Conservation (phyloP, 768 basidiomycete genomes). For the Sporobolomyces roseus region DNA sequence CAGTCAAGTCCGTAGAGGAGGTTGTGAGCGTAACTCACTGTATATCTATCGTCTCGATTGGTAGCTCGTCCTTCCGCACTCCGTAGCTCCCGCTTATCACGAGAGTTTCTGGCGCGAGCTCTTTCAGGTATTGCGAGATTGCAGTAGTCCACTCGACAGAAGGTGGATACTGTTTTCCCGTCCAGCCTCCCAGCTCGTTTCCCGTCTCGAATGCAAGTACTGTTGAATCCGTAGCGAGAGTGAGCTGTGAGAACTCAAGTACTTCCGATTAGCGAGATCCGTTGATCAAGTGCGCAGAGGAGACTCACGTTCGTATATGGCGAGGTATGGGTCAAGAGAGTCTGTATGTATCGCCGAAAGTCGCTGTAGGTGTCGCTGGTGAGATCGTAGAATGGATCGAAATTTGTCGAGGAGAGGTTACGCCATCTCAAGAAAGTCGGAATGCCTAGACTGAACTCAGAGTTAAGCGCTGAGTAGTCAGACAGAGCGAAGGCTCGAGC, state of each 20-base stretch:
- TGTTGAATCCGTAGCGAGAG: constrained; percentile 40
- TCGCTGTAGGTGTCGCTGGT: constrained; percentile 22
- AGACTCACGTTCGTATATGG: constrained; percentile 38
- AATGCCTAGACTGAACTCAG: constrained; percentile 6
- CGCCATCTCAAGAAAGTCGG: constrained; percentile 43
- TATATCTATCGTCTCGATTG: constrained; percentile 33
- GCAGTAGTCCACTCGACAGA: constrained; percentile 39
- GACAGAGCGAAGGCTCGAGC: background rate
- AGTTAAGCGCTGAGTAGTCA: background rate
- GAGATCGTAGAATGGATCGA: constrained; percentile 41
- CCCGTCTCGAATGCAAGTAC: constrained; percentile 44
- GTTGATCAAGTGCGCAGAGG: background rate
- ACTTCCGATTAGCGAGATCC: no score
- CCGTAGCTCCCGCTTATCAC: constrained; percentile 44
- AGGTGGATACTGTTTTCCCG: constrained; percentile 15
- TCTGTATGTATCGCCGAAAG: constrained; percentile 37
- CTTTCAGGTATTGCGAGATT: constrained; percentile 39
- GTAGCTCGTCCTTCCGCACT: constrained; percentile 28
- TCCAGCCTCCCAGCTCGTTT: constrained; percentile 42
- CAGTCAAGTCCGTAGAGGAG: background rate
- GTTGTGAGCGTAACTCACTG: constrained; percentile 14
- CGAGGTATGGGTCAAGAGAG: constrained; percentile 36
- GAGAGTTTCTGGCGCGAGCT: constrained; percentile 43
- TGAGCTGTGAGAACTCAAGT: constrained; percentile 21
- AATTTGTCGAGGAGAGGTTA: constrained; percentile 35